phyloP scores from a whole-genome alignment of 108 stramenopile species.

The Discostella pseudostelligera region DNA sequence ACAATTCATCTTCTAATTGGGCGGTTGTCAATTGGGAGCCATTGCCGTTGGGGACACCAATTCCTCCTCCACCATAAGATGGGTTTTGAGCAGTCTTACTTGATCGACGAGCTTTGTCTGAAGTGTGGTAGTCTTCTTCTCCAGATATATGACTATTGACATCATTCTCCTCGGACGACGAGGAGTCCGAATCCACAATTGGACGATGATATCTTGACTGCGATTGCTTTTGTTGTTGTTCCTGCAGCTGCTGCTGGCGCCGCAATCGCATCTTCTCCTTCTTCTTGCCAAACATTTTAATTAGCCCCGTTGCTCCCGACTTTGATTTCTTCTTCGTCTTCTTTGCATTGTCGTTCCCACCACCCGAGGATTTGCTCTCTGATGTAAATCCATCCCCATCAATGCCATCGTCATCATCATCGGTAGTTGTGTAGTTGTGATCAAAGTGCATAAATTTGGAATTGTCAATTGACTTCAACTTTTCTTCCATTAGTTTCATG shows the following conservation, averaged over 20 bases:
- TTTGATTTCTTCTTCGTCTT: not conserved
- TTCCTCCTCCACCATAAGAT: conserved; percentile 22
- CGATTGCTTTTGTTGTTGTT: not conserved
- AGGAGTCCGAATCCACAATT: not conserved
- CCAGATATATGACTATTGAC: conserved; percentile 2
- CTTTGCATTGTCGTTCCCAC: not conserved
- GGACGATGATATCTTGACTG: not conserved
- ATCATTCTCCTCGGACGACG: not conserved
- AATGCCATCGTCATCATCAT: conserved; percentile 9
- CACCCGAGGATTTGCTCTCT: not conserved
- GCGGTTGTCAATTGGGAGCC: conserved; percentile 19
- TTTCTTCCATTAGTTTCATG: conserved; percentile 15
- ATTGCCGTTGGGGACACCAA: conserved; percentile 32
- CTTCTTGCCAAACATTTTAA: not conserved
- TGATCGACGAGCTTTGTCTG: too few species aligned
- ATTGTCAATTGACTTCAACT: conserved; percentile 15
- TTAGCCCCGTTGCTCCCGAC: not conserved
- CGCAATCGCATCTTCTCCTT: not conserved
- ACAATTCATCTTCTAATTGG: conserved; percentile 45
- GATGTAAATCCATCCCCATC: conserved; percentile 1
- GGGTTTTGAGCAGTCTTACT: too few species aligned
- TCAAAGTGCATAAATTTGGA: conserved; percentile 15
- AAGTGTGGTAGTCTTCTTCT: conserved; percentile 25
- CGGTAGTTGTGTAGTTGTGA: not conserved
- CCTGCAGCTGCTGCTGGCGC: not conserved